Base-by-base conservation (phyloP, 1,139 yeast species). In the Suhomyces ambrosiae region DNA sequence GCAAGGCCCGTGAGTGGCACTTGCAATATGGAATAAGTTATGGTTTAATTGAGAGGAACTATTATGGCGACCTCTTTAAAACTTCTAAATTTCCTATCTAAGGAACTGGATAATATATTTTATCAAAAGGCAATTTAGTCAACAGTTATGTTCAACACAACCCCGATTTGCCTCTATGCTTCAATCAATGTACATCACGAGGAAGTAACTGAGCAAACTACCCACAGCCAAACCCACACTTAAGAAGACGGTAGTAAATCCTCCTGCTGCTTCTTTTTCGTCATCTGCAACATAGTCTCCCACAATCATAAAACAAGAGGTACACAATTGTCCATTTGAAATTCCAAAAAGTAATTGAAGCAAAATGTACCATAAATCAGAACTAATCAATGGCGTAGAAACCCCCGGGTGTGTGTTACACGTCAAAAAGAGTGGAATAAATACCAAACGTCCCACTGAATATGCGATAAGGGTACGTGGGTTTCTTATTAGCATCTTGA, bases 231-330 rank as follows among this genome's bases (percentile, higher is more conserved):
- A 69, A 0, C 96, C 96, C 14, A 79, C 53, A 42, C 90, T 82
- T 37, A 88, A 71, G 47, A 86, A 79, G 12, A 88, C 79, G 1
- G 88, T 80, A 40, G 95, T 85, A 58, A 89, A 86, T 3, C 96
- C 97, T 26, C 97, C 96, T 1, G 97, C 96, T 0, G 96, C 96
- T 47, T 86, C 89, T 58, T 81, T 82, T 14, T 75, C 75, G 10
- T 69, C 68, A 11, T 63, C 68, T 23, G 71, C 74, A 42, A 83
- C 69, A 38, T 71, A 68, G 13, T 71, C 70, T 0, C 90, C 84
- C 5, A 90, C 86, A 28, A 74, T 72, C 90, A 90, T 88, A 61
- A 90, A 86, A 40, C 89, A 76, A 16, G 89, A 77, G 5, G 95
- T 83, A 38, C 86, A 75, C 26, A 86, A 68, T 51, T 89, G 95